These are phyloP conservation scores for Globisporangium nodosum DNA, from an alignment of 352 stramenopile genomes.

Conservation along the genomic window DNA sequence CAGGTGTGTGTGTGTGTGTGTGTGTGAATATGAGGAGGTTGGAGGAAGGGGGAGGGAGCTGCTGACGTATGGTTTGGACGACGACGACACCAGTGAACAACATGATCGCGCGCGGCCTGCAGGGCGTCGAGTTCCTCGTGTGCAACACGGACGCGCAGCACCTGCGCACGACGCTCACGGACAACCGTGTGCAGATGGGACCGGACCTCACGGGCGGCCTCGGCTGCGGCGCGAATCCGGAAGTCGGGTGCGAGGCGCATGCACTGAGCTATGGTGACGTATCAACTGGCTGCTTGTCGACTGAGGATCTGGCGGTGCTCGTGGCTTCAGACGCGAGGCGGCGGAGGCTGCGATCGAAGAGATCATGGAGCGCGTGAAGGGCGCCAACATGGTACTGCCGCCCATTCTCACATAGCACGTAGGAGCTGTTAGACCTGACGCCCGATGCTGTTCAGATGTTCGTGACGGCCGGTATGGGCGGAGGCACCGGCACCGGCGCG, in stretches of 20 bases:
- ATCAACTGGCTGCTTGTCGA: background rate
- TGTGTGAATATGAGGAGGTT: too few species aligned
- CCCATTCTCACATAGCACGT: background rate
- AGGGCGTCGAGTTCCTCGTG: conserved; percentile 86
- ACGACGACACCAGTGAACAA: conserved; percentile 63
- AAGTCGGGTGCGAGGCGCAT: conserved; percentile 43
- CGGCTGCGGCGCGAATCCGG: conserved; percentile 76
- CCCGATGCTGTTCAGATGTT: conserved; percentile 52
- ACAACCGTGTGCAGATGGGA: conserved; percentile 89
- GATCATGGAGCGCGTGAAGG: conserved; percentile 80
- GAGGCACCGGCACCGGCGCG: conserved; percentile 77
- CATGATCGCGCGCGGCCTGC: conserved; percentile 80
- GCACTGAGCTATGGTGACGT: background rate
- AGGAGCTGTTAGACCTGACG: background rate
- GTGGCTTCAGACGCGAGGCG: conserved; percentile 45
- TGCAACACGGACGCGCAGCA: conserved; percentile 92
- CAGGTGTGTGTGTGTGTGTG: conserved; percentile 25
- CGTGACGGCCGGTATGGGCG: conserved; percentile 83
- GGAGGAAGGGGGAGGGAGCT: background rate
- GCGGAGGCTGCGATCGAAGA: conserved; percentile 76
- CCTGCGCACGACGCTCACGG: conserved; percentile 83
- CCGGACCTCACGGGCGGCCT: conserved; percentile 81
- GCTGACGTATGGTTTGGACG: background rate
- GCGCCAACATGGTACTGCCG: conserved; percentile 72
- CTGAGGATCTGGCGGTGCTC: conserved; percentile 3